A percentile compares a stretch with the other conserved stretches of the same genome.
phyloP scores from a whole-genome alignment of 129 eudicot species.

The Arctium lappa region DNA sequence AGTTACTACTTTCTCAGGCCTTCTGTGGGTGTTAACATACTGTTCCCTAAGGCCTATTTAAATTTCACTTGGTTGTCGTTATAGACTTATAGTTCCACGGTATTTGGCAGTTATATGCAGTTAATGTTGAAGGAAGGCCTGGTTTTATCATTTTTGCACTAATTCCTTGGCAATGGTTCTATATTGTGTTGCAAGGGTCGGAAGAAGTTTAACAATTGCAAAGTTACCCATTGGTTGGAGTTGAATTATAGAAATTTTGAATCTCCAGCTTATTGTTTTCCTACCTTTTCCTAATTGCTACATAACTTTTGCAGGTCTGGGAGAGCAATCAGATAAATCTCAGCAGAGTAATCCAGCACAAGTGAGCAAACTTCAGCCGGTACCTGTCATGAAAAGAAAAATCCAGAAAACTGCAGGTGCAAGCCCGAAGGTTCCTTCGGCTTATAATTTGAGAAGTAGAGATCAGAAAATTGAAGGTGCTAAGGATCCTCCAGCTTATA shows the following conservation, averaged over 20 bases:
- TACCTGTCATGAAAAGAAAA: constrained; percentile 17
- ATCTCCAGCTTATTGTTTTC: neutral
- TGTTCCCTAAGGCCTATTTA: neutral
- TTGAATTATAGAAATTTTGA: neutral
- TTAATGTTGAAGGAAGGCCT: neutral
- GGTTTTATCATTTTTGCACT: neutral
- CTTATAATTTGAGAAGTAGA: constrained; percentile 26
- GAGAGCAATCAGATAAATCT: constrained; percentile 23
- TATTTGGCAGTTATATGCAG: constrained; percentile 3
- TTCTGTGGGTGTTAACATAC: neutral
- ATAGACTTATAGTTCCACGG: neutral
- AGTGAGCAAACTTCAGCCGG: constrained; percentile 14
- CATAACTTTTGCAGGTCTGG: constrained; percentile 11
- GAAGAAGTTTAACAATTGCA: neutral
- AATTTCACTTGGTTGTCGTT: neutral
- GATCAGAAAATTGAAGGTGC: constrained; percentile 11
- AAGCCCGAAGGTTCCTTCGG: constrained; percentile 12
- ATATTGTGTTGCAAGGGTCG: neutral
- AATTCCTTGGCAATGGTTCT: neutral
- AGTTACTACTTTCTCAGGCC: neutral
- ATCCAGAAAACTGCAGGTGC: constrained; percentile 23
- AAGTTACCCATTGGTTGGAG: neutral
- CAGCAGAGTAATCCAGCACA: constrained; percentile 11
- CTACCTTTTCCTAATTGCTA: neutral
- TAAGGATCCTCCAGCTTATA: constrained; percentile 18